Base-by-base conservation (phyloP, 2,329 filamentous ascomycete species). In the Lojkania enalia region DNA sequence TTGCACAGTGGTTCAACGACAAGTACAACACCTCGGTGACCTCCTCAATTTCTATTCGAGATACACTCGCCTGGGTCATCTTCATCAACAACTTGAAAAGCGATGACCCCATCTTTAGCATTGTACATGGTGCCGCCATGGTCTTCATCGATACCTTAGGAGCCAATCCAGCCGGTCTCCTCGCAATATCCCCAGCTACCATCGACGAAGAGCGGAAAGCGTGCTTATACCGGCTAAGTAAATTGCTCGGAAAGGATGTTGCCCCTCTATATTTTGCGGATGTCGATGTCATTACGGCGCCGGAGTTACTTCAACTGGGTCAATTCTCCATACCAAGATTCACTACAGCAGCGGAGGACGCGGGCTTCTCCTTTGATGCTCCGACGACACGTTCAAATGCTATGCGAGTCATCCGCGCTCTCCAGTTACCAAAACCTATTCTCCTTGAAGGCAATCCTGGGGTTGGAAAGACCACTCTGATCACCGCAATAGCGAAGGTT, bases 371-470 rank as follows among this genome's bases (percentile, higher is more conserved):
- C 16, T 87, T 99, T 57, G 83, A 90, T 54, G 91, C 94, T 1
- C 90, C 90, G 0, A 99, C 94, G 0, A 97, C 94, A 1, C 85
- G 86, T 48, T 78, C 86, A 38, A 99, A 99, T 63, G 87, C 87
- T 0, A 92, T 97, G 83, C 82, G 94, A 64, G 86, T 99, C 21
- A 81, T 95, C 43, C 85, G 94, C 51, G 95, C 92, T 12, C 75
- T 99, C 49, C 90, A 95, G 61, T 83, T 96, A 42, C 79, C 83
- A 40, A 96, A 96, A 64, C 92, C 94, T 2, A 92, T 99, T 42
- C 78, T 99, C 5, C 80, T 99, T 2, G 94, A 99, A 73, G 94
- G 95, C 25, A 96, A 88, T 58, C 94, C 94, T n/a, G 94, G 94
- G 65, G 94, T 99, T 16, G 94, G 94, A 44, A 99, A 99, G 74